Evolutionary conservation across 192 early-diverging fungal genomes (phyloP), one percentile per base, ranked within the genome.

Genomic region (Linnemannia elongata): DNA sequence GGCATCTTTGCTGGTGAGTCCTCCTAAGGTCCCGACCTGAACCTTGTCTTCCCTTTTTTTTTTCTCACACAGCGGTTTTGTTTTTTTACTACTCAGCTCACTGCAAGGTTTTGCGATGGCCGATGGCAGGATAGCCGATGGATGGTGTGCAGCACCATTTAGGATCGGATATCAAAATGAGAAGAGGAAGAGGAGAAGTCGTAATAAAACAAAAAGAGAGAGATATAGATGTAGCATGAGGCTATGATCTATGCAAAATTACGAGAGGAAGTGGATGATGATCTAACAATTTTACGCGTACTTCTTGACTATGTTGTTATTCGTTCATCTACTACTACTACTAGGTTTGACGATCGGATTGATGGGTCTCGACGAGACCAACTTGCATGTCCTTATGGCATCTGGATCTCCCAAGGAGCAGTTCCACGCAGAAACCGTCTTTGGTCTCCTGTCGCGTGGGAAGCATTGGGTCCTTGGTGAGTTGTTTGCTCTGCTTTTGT

Each of bases 391-490:
- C 78, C 90, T 99, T n/a, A 93, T 94, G 47, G 91, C 89, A 5
- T 97, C 96, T 30, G 97, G 97, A 13, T 93, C 93, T 1, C 82
- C 88, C 7, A 85, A 83, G 42, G 94, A 99, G 78, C 35, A 52
- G 73, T 72, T 71, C 36, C 94, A 96, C 76, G 98, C 98, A 0
- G 91, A 81, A 74, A 88, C 83, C 52, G 91, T 92, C 12, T 72
- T 89, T 18, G 55, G 27, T n/a, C 81, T 92, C n/a, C 41, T 92
- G n/a, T 69, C 87, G 18, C 84, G 89, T 27, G 91, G 91, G 47
- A 88, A 89, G 54, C 97, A 98, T 80, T 96, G 97, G 96, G 93
- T 99, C 13, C 88, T 99, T 4, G 97, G 97, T 7, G 97, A 96
- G 15, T 85, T 97, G 45, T 80, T 97, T 39, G 3, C 4, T 39